A percentile compares a stretch with the other conserved stretches of the same genome.
Conservation (phyloP, 345 rosid genomes). For the Mangifera indica region DNA sequence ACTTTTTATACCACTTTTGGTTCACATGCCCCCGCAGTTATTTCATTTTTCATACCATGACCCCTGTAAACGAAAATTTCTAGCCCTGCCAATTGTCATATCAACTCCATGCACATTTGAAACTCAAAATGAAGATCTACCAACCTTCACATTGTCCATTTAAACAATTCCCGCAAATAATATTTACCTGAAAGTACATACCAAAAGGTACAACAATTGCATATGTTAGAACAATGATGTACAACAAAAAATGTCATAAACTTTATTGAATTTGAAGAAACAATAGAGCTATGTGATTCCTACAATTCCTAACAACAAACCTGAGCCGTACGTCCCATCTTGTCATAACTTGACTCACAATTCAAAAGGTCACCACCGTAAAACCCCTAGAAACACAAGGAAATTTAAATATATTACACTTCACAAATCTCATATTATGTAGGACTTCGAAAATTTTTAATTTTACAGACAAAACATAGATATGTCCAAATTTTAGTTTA, state of each 20-base stretch:
- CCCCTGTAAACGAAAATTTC: background rate
- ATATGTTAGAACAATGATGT: background rate
- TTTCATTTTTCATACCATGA: background rate
- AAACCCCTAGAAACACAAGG: conserved; percentile 49
- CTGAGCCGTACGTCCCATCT: conserved; percentile 92
- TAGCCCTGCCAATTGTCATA: background rate
- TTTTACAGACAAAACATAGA: background rate
- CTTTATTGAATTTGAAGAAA: background rate
- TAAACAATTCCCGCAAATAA: conserved; percentile 77
- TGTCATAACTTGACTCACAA: conserved; percentile 80
- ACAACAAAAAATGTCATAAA: background rate
- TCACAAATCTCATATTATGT: background rate
- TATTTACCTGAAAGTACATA: conserved; percentile 60
- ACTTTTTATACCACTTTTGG: background rate
- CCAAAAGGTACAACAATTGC: conserved; percentile 4
- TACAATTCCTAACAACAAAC: conserved; percentile 25
- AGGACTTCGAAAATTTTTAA: background rate
- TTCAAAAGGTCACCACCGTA: conserved; percentile 73
- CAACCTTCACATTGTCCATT: conserved; percentile 81
- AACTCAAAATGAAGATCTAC: conserved; percentile 25
- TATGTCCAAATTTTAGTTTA: background rate
- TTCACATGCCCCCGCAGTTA: background rate
- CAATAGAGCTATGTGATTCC: background rate
- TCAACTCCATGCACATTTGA: conserved; percentile 11
- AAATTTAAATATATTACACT: conserved; percentile 9